Conservation (phyloP, 2,329 filamentous ascomycete genomes). For the Fusarium sororula region DNA sequence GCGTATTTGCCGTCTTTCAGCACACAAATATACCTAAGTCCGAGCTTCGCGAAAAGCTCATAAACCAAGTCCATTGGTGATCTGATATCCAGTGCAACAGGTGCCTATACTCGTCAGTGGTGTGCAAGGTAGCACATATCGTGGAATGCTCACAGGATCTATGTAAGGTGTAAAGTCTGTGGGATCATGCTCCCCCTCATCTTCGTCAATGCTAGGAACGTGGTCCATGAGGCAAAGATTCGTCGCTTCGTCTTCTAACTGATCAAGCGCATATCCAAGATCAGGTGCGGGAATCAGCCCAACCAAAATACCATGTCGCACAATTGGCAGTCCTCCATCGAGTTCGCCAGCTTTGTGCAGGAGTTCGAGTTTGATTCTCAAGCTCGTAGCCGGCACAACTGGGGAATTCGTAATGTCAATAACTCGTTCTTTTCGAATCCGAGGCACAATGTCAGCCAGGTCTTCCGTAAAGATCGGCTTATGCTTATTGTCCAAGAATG, state of each 20-base stretch:
- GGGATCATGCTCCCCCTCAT: conserved; percentile 71
- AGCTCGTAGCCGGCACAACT: conserved; percentile 76
- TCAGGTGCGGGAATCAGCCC: conserved; percentile 94
- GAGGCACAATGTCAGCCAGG: conserved; percentile 85
- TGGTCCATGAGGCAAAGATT: conserved; percentile 84
- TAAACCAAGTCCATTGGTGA: conserved; percentile 96
- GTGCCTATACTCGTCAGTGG: conserved; percentile 64
- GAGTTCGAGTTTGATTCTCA: conserved; percentile 82
- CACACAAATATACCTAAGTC: conserved; percentile 91
- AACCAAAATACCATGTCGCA: conserved; percentile 81
- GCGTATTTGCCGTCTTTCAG: conserved; percentile 84
- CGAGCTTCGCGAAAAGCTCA: conserved; percentile 95
- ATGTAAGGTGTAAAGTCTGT: conserved; percentile 92
- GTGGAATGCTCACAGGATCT: conserved; percentile 72
- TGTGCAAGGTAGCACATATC: background rate
- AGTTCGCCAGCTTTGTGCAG: conserved; percentile 88
- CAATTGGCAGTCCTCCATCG: conserved; percentile 88
- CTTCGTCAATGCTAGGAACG: conserved; percentile 69
- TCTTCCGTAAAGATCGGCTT: conserved; percentile 91
- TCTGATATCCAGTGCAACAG: conserved; percentile 85
- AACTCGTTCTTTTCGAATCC: conserved; percentile 76
- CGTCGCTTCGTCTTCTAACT: conserved; percentile 77
- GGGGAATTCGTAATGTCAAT: conserved; percentile 91
- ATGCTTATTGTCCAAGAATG: conserved; percentile 95
- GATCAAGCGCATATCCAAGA: conserved; percentile 90